Evolutionary conservation across 1,139 yeast genomes (phyloP).

Genomic region (Suhomyces choctaworum): DNA sequence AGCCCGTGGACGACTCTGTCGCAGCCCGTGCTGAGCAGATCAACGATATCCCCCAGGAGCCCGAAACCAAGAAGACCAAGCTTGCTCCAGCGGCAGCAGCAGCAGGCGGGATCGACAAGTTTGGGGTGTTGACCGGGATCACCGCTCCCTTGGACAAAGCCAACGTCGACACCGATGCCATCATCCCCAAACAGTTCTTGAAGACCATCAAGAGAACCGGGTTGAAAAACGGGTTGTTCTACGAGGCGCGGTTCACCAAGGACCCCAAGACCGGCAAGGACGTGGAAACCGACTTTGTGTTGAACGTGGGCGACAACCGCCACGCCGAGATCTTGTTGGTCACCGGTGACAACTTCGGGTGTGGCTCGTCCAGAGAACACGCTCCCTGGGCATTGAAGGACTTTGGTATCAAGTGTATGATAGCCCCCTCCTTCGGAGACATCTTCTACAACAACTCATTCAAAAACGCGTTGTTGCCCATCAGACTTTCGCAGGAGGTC

Average conservation of each 20-base stretch:
- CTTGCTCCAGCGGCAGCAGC: constrained; percentile 29
- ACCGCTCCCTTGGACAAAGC: constrained; percentile 95
- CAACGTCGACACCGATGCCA: constrained; percentile 96
- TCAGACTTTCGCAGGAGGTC: constrained; percentile 75
- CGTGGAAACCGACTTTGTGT: constrained; percentile 80
- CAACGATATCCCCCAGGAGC: constrained; percentile 56
- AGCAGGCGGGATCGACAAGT: constrained; percentile 66
- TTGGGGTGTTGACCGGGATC: constrained; percentile 73
- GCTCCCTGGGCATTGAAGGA: constrained; percentile 99
- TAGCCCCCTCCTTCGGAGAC: constrained; percentile 98
- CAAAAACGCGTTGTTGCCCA: constrained; percentile 92
- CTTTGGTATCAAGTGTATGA: constrained; percentile 91
- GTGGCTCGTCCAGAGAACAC: constrained; percentile 98
- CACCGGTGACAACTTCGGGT: constrained; percentile 96
- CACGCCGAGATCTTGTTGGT: constrained; percentile 81
- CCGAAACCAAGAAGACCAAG: constrained; percentile 33
- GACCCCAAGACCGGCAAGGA: constrained; percentile 68
- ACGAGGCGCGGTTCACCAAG: constrained; percentile 78
- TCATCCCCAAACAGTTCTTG: constrained; percentile 95
- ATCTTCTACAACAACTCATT: constrained; percentile 95
- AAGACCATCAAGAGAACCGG: constrained; percentile 98
- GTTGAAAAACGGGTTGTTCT: constrained; percentile 81
- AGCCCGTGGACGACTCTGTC: constrained; percentile 44
- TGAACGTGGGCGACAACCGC: constrained; percentile 82
- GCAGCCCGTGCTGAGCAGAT: constrained; percentile 48